These are phyloP conservation scores for Stylonectria norvegica DNA, from an alignment of 2,329 filamentous ascomycete species.

Conservation along the genomic window DNA sequence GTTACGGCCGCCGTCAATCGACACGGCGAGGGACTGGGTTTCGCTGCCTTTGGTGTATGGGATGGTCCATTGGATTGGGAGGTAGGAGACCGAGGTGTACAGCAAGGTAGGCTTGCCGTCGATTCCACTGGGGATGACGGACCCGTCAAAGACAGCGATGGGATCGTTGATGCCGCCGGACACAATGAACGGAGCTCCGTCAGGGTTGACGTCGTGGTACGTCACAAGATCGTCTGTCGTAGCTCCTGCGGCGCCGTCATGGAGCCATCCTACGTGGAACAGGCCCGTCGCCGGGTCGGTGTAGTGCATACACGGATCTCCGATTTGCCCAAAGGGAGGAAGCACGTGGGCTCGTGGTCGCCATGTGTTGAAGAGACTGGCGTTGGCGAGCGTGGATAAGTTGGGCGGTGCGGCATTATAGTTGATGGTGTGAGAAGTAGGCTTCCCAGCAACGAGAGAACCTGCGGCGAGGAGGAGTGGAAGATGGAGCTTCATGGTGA, in stretches of 20 bases:
- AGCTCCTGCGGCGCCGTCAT: constrained; percentile 34
- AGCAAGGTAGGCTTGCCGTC: constrained; percentile 42
- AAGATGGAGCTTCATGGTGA: constrained; percentile 16
- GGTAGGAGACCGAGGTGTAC: constrained; percentile 42
- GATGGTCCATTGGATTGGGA: constrained; percentile 46
- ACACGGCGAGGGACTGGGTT: constrained; percentile 42
- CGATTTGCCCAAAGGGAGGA: constrained; percentile 38
- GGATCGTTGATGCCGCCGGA: constrained; percentile 30
- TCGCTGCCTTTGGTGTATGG: constrained; percentile 44
- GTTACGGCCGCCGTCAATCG: constrained; percentile 33
- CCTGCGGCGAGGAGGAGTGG: constrained; percentile 6
- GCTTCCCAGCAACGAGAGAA: constrained; percentile 17
- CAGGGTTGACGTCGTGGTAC: constrained; percentile 34
- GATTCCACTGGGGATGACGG: constrained; percentile 41
- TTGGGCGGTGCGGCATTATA: constrained; percentile 38
- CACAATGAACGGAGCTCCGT: constrained; percentile 41
- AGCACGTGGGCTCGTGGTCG: constrained; percentile 39
- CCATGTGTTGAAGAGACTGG: constrained; percentile 32
- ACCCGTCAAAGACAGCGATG: constrained; percentile 41
- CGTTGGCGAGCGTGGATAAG: constrained; percentile 36
- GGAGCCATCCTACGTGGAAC: constrained; percentile 44
- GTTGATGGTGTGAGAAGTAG: constrained; percentile 22
- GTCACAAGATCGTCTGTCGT: constrained; percentile 42
- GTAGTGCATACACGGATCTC: constrained; percentile 45
- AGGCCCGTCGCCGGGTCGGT: constrained; percentile 41